phyloP scores from a whole-genome alignment of 352 stramenopile genomes.

The Stramenopiles sp. region DNA sequence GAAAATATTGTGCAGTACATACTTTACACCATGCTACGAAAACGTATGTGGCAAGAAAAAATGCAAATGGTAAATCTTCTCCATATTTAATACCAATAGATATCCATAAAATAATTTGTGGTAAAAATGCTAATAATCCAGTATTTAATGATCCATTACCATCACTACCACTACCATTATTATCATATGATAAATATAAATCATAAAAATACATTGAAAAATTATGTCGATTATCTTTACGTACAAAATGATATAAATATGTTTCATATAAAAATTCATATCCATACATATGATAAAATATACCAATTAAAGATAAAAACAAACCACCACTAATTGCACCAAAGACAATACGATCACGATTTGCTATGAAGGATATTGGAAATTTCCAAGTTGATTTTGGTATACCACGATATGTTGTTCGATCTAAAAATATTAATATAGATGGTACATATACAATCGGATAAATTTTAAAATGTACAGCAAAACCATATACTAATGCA shows the following conservation, averaged over 20 bases:
- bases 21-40: conserved; percentile 87
- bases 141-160: background rate
- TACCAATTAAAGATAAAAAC: conserved; percentile 52
- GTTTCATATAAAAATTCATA: conserved; percentile 78
- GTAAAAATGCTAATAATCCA: conserved; percentile 50
- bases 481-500: conserved; percentile 66
- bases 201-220: conserved; percentile 98
- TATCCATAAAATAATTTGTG: conserved; percentile 47
- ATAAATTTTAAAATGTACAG: conserved; percentile 95
- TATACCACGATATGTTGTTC: background rate
- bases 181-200: conserved; percentile 73
- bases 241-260: conserved; percentile 92
- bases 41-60: conserved; percentile 90
- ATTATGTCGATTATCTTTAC: conserved; percentile 96
- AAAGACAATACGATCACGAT: conserved; percentile 60
- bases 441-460: conserved; percentile 81
- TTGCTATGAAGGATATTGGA: conserved; percentile 27
- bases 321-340: conserved; percentile 50
- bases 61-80: conserved; percentile 64
- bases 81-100: conserved; percentile 28
- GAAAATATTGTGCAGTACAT: conserved; percentile 83
- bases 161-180: background rate
- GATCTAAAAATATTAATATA: conserved; percentile 28
- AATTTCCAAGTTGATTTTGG: conserved; percentile 18
- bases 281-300: conserved; percentile 65